Base-by-base conservation (phyloP, 805 yeast genomes). In the Metschnikowia lochheadii region DNA sequence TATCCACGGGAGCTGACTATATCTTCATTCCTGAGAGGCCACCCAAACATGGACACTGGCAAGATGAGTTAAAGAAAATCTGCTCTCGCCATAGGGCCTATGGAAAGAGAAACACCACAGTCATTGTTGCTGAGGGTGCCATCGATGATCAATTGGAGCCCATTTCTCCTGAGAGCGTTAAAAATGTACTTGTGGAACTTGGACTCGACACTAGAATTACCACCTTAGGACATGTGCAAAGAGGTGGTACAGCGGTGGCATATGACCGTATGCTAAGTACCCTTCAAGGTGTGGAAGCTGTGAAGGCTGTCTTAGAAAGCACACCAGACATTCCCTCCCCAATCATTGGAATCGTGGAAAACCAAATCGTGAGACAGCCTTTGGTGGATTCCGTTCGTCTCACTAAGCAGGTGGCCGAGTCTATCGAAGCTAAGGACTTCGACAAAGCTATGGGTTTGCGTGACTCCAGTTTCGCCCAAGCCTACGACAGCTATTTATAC, bases 181-280 rank as follows among this genome's bases (percentile, higher is more conserved):
- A 86, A 69, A 82, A 89, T 47, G 94, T 85, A 15, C 76, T 94
- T 52, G 88, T 87, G 43, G 84, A 84, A 49, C 73, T 94, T 55
- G 96, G 96, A 11, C 79, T 94, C 49, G 99, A 94, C 67, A 92
- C 98, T 5, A 83, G 98, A 68, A 85, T 92, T 61, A 94, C 99
- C 39, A 89, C 95, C 11, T 77, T 94, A 60, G 99, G 99, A 49
- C 99, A 94, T 68, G 97, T 94, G 49, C 99, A 94, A 77, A 83
- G 99, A 72, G 99, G 99, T 74, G 99, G 99, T 69, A 82, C 96
- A 42, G 97, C 99, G 21, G 97, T 91, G 49, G 97, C 98, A 2
- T 89, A 79, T 61, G 99, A 94, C 68, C 82, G 99, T 65, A 70
- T 86, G 64, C 72, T 94, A 60, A 96, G 97, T 37, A 92, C 99